phyloP scores from a whole-genome alignment of 2,329 filamentous ascomycete genomes.

The Aspergillus sp. region DNA sequence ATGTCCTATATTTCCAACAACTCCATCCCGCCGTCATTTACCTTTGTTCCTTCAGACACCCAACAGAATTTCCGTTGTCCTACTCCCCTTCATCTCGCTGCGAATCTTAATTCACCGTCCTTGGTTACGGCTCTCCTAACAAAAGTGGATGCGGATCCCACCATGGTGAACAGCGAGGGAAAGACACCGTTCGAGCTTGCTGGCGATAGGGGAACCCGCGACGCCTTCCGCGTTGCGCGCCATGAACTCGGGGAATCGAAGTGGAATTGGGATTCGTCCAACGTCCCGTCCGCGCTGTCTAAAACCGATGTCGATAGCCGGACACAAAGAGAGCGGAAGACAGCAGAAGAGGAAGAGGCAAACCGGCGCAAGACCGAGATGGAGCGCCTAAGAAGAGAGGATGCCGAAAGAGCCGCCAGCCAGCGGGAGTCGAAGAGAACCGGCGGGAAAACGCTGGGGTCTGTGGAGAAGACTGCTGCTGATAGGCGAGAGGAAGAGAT shows the following conservation, averaged over 20 bases:
- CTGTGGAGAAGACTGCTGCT: conserved; percentile 61
- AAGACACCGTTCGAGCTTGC: conserved; percentile 79
- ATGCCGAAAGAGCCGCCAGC: conserved; percentile 30
- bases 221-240: conserved; percentile 84
- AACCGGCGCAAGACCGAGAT: conserved; percentile 65
- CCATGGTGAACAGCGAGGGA: conserved; percentile 60
- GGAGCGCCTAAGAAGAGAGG: conserved; percentile 60
- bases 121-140: conserved; percentile 68
- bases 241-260: conserved; percentile 65
- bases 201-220: conserved; percentile 74
- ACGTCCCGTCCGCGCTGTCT: conserved; percentile 61
- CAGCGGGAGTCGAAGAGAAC: conserved; percentile 43
- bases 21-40: conserved; percentile 59
- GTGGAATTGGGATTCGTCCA: conserved; percentile 71
- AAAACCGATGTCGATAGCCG: conserved; percentile 62
- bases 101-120: conserved; percentile 67
- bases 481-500: conserved; percentile 76
- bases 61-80: conserved; percentile 69
- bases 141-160: conserved; percentile 68
- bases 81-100: conserved; percentile 76
- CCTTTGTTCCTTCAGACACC: conserved; percentile 59
- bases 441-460: conserved; percentile 48
- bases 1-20: conserved; percentile 77
- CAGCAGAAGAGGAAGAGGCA: conserved; percentile 58
- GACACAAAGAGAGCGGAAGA: conserved; percentile 59